Evolutionary conservation across 2,329 filamentous ascomycete genomes (phyloP), one percentile per base, ranked within the genome.

Genomic region (Xylaria sp.): DNA sequence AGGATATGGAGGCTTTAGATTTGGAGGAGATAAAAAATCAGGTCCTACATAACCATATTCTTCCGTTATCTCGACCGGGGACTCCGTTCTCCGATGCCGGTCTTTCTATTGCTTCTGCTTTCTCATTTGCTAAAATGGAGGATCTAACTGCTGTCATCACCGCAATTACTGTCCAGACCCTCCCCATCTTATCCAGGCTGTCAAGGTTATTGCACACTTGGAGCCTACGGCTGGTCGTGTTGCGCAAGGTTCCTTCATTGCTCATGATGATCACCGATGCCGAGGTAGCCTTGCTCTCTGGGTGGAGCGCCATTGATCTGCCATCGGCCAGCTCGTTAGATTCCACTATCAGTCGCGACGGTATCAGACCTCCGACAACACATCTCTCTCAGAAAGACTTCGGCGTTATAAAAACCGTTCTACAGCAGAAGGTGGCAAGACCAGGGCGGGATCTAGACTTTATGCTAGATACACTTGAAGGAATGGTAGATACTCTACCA

Each of bases 61-160:
- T 90, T 71, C 87, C 86, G 7, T 83, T 83, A 72, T 89, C 87
- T 65, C 83, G 86, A 50, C 84, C 82, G 12, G 81, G 79, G 6
- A 84, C 81, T 11, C 84, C 84, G 11, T 82, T 84, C 55, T 79
- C 84, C 70, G 75, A 82, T 75, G 82, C 88, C 1, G 82, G 78
- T 56, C 76, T 76, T 19, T 78, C 81, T 11, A 72, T 78, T 74
- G 80, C 77, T 76, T 83, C 76, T 73, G 82, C 73, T 74, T 82
- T 76, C 34, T 82, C 83, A 50, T 92, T 92, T 79, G 88, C 87
- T 70, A 90, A 87, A 69, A 88, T 98, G 84, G 94, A 96, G 74
- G 96, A 98, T 79, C 89, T 97, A 75, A 94, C 93, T 8, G 93
- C 95, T 27, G 86, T 98, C 55, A 88, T 98, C 65, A 98, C 96